These are phyloP conservation scores for Cladochytrium replicatum DNA, from an alignment of 192 early-diverging fungal genomes.

Conservation along the genomic window DNA sequence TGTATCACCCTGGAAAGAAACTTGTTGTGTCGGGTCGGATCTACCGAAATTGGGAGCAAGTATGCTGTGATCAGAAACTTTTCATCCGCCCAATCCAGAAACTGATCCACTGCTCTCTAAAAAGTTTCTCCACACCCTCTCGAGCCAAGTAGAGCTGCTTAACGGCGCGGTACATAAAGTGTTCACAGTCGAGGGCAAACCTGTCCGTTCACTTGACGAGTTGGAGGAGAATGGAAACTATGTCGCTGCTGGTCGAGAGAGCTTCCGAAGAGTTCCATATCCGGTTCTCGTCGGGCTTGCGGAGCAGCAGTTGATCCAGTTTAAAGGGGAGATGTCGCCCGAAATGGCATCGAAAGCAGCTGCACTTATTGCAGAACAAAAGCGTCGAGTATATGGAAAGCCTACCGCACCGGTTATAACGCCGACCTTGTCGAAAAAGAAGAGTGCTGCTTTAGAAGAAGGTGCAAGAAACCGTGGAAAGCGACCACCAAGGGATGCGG, in stretches of 20 bases:
- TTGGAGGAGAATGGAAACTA: conserved; percentile 29
- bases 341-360: not conserved
- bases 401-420: not conserved
- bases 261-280: conserved; percentile 30
- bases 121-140: conserved; percentile 32
- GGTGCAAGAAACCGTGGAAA: conserved; percentile 6
- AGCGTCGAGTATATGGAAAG: conserved; percentile 1
- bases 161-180: conserved; percentile 36
- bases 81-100: conserved; percentile 9
- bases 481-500: conserved; percentile 3
- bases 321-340: not conserved
- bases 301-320: no score
- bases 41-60: conserved; percentile 41
- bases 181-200: conserved; percentile 30
- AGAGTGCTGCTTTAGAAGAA: not conserved
- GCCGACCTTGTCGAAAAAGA: not conserved
- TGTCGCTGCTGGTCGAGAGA: conserved; percentile 33
- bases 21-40: conserved; percentile 28
- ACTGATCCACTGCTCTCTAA: not conserved
- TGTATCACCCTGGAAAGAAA: conserved; percentile 24
- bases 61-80: not conserved
- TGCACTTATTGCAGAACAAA: not conserved
- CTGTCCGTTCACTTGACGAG: conserved; percentile 21
- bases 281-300: conserved; percentile 6
- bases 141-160: conserved; percentile 25